Base-by-base conservation (phyloP, 495 filamentous ascomycete species). In the Pyrenula aspistea region DNA sequence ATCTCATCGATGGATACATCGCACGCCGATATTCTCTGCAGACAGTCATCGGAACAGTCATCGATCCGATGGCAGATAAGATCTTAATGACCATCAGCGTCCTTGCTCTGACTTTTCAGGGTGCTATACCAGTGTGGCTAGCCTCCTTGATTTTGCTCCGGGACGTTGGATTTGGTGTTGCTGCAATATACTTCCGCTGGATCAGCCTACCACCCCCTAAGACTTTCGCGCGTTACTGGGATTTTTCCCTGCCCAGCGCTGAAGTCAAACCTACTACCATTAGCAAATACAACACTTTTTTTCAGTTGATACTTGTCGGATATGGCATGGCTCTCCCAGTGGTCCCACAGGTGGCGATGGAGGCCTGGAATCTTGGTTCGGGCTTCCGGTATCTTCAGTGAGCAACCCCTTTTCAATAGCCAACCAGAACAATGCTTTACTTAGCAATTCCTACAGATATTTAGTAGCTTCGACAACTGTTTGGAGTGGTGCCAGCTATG, bases 11-110 rank as follows among this genome's bases (percentile, higher is more conserved):
- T 70, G 93, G 93, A 47, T 96, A 83, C 73, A 90, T 98, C 57
- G 93, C 93, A 15, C 82, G 93, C 49, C 77, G 76, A 53, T 97
- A 86, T 79, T 84, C 91, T 47, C 81, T 89, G 11, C 85, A 91
- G 69, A 97, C 93, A 0, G 94, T 98, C 1, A 89, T 97, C 12
- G 93, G 93, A n/a, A 91, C 87, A 52, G 83, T 98, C 25, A 90
- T 98, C 55, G 92, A 97, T 63, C 92, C 92, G 11, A 93, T 95
- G 87, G 92, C 92, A 12, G 92, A 97, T 65, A 97, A 97, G 75
- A 81, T 82, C 11, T 75, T 97, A 58, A 97, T 98, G 93, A 96
- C 91, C 2, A 78, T 95, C 25, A 72, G 94, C 55, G 92, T 91
- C 0, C 84, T 90, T 4, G 87, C 84, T 57, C 67, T 97, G 47